Percentiles rank a stretch among this genome's conserved stretches.
These are phyloP conservation scores for Holtermannia corniformis DNA, from an alignment of 768 basidiomycete genomes.

Conservation along the genomic window DNA sequence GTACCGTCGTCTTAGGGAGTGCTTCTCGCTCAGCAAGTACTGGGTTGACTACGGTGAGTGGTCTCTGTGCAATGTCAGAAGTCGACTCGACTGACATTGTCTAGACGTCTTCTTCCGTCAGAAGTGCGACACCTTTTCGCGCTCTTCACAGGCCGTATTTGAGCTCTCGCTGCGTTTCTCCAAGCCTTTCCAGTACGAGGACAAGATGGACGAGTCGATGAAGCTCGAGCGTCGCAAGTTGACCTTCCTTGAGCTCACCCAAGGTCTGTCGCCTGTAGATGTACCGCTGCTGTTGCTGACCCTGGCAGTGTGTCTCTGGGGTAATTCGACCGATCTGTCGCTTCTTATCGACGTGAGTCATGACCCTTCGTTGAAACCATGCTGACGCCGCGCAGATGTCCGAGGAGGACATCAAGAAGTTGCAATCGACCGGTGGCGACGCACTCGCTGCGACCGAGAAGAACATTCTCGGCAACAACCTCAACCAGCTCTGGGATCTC, in stretches of 20 bases:
- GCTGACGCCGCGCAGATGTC: slow-evolving; percentile 54
- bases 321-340: slow-evolving; percentile 91
- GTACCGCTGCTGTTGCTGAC: not conserved
- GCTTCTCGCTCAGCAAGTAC: slow-evolving; percentile 81
- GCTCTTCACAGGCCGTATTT: slow-evolving; percentile 83
- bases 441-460: slow-evolving; percentile 90
- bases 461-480: slow-evolving; percentile 80
- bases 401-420: slow-evolving; percentile 88
- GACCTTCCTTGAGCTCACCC: slow-evolving; percentile 87
- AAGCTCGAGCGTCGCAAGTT: slow-evolving; percentile 51
- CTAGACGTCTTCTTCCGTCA: slow-evolving; percentile 81
- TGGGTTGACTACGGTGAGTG: slow-evolving; percentile 65
- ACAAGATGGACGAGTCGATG: slow-evolving; percentile 47
- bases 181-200: slow-evolving; percentile 62
- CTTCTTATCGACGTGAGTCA: slow-evolving; percentile 63
- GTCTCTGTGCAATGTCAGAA: not conserved
- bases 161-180: slow-evolving; percentile 87
- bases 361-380: not conserved
- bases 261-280: slow-evolving; percentile 49
- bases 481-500: slow-evolving; percentile 59
- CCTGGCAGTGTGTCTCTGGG: slow-evolving; percentile 80
- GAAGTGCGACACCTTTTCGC: slow-evolving; percentile 93
- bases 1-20: slow-evolving; percentile 60
- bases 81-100: not conserved
- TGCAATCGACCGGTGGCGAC: slow-evolving; percentile 96